Percentiles rank a stretch among this genome's conserved stretches.
These are phyloP conservation scores for Salvia rosmarinus DNA, from an alignment of 257 asterid genomes.

Conservation along the genomic window DNA sequence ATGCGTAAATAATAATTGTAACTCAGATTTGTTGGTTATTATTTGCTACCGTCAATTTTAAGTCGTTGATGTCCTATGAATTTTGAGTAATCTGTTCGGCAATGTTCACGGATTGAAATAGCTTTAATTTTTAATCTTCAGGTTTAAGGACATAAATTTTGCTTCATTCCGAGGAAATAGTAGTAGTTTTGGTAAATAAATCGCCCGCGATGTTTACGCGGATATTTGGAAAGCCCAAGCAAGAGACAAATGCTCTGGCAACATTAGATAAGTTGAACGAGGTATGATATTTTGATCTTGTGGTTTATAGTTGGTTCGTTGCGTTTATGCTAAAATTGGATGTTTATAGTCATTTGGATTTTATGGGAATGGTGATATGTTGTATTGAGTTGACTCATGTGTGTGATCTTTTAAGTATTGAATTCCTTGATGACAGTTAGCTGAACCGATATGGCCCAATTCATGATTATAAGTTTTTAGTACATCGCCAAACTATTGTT, in stretches of 20 bases:
- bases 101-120: conserved; percentile 29
- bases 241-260: conserved; percentile 55
- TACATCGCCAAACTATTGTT: neutral
- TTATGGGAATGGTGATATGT: neutral
- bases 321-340: neutral
- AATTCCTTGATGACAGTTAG: neutral
- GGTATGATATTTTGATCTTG: conserved; percentile 42
- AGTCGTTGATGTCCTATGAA: neutral
- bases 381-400: conserved; percentile 3
- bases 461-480: neutral
- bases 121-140: conserved; percentile 9
- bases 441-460: neutral
- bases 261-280: conserved; percentile 63
- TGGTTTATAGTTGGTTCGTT: neutral
- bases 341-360: neutral
- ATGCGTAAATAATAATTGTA: neutral
- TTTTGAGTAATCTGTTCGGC: conserved; percentile 11
- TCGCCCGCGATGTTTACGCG: conserved; percentile 53
- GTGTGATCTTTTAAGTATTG: neutral
- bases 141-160: conserved; percentile 31
- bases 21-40: neutral
- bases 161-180: conserved; percentile 1
- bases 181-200: conserved; percentile 11
- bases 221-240: conserved; percentile 62
- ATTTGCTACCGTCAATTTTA: neutral